These are phyloP conservation scores for Tripterygium wilfordii DNA, from an alignment of 177 flowering plant genomes.

Conservation along the genomic window DNA sequence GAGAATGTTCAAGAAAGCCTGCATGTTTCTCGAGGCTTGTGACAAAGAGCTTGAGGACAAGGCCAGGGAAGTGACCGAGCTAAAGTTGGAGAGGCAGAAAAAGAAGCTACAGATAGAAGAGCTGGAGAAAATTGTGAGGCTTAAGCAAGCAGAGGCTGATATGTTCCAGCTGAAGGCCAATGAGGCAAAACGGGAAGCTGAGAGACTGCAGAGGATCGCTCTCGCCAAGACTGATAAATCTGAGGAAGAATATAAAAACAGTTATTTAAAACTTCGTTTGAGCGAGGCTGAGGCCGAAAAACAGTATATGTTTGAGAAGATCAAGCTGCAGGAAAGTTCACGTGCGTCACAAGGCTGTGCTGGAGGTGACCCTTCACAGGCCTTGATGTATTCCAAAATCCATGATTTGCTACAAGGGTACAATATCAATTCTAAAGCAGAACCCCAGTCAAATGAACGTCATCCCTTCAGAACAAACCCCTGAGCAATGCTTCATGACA, in stretches of 20 bases:
- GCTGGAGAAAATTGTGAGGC: slow-evolving; percentile 86
- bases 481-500: slow-evolving; percentile 10
- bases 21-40: slow-evolving; percentile 73
- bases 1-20: slow-evolving; percentile 81
- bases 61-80: slow-evolving; percentile 66
- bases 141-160: slow-evolving; percentile 94
- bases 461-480: slow-evolving; percentile 35
- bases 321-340: slow-evolving; percentile 84
- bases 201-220: slow-evolving; percentile 77
- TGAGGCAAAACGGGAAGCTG: slow-evolving; percentile 93
- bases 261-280: slow-evolving; percentile 75
- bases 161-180: slow-evolving; percentile 96
- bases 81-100: slow-evolving; percentile 73
- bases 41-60: slow-evolving; percentile 89
- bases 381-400: slow-evolving; percentile 53
- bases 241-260: slow-evolving; percentile 91
- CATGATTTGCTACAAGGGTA: slow-evolving; percentile 68
- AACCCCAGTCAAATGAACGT: slow-evolving; percentile 26
- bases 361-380: slow-evolving; percentile 60
- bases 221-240: slow-evolving; percentile 83
- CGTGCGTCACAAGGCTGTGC: slow-evolving; percentile 48
- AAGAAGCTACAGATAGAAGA: slow-evolving; percentile 86
- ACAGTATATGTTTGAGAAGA: slow-evolving; percentile 83
- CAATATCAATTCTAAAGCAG: slow-evolving; percentile 30
- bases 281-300: slow-evolving; percentile 97